Evolutionary conservation across 1,284 basidiomycete species (phyloP).

Genomic region (Cryptococcus hybrid): DNA sequence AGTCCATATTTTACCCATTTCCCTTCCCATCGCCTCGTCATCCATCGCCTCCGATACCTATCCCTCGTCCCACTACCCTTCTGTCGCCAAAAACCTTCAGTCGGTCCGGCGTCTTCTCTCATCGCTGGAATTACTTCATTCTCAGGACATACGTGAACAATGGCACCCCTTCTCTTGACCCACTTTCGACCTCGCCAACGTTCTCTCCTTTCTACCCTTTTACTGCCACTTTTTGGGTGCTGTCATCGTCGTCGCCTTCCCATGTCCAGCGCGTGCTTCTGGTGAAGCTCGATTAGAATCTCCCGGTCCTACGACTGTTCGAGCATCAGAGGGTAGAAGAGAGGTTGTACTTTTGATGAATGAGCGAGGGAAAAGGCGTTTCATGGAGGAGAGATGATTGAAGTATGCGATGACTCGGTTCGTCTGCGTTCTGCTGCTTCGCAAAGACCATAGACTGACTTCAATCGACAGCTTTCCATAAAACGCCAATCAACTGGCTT

Average conservation of each 20-base stretch:
- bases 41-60: too few species aligned
- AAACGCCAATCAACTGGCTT: too few species aligned
- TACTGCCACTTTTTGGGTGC: constrained; percentile 49
- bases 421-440: too few species aligned
- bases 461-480: too few species aligned
- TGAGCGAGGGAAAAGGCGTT: constrained; percentile 41
- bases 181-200: constrained; percentile 48
- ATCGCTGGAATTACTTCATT: too few species aligned
- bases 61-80: too few species aligned
- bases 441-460: too few species aligned
- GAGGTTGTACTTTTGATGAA: constrained; percentile 50
- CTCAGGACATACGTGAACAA: constrained; percentile 5
- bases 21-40: too few species aligned
- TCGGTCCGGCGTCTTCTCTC: too few species aligned
- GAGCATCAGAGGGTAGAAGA: constrained; percentile 6
- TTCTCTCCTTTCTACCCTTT: constrained; percentile 47
- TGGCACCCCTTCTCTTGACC: constrained; percentile 49
- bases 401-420: background rate
- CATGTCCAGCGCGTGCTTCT: constrained; percentile 42
- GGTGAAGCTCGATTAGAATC: constrained; percentile 4
- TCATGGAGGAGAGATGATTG: constrained; percentile 39
- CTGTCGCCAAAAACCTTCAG: too few species aligned
- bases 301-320: background rate
- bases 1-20: too few species aligned
- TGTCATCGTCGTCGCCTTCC: constrained; percentile 48